Conservation (phyloP, 176 grass and related monocot species). For the Urochloa ruziziensis region DNA sequence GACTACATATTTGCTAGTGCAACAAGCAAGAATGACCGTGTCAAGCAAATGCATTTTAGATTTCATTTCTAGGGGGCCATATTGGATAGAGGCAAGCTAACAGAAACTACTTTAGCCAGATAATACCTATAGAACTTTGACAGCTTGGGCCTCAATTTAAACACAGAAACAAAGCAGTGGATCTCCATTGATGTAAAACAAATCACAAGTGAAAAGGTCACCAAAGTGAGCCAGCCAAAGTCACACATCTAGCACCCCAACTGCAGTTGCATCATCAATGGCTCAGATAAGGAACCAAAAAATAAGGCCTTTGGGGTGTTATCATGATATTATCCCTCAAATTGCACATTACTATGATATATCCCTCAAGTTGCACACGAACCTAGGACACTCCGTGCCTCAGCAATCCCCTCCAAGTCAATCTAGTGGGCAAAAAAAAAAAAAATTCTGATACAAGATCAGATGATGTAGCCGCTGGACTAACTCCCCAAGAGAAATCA, state of each 20-base stretch:
- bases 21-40: slow-evolving; percentile 7
- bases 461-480: not conserved
- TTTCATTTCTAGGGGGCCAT: not conserved
- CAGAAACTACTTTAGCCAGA: not conserved
- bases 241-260: not conserved
- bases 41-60: slow-evolving; percentile 14
- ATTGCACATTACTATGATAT: not conserved
- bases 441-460: not conserved
- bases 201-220: not conserved
- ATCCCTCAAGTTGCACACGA: not conserved
- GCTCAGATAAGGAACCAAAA: not conserved
- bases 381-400: not conserved
- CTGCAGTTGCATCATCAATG: not conserved
- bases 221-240: not conserved
- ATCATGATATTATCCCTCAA: not conserved
- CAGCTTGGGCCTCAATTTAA: not conserved
- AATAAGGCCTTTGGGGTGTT: not conserved
- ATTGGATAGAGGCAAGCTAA: not conserved
- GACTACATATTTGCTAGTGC: not conserved
- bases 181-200: not conserved
- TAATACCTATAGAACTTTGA: not conserved
- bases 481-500: not conserved
- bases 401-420: slow-evolving; percentile 1
- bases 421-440: not conserved
- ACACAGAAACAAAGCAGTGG: not conserved